These are phyloP conservation scores for Talinum fruticosum DNA, from an alignment of 148 eudicot species.

Conservation along the genomic window DNA sequence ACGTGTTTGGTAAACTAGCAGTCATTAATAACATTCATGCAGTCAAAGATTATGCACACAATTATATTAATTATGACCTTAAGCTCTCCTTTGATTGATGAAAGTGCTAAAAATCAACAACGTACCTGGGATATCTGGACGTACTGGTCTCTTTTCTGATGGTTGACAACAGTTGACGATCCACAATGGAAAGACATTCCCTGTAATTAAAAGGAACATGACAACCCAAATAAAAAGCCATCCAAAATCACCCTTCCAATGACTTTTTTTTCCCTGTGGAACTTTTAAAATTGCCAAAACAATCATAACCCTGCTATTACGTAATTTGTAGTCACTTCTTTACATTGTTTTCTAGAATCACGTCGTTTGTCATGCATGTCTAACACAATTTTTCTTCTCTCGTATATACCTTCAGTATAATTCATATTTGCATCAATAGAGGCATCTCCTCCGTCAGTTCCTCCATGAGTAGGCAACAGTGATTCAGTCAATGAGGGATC, in stretches of 20 bases:
- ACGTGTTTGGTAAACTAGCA: too few species aligned
- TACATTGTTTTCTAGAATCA: background rate
- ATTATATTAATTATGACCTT: background rate
- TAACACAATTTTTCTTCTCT: background rate
- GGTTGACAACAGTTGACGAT: slow-evolving; percentile 33
- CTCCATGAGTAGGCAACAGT: slow-evolving; percentile 16
- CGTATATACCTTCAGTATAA: slow-evolving; percentile 32
- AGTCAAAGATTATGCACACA: background rate
- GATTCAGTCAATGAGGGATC: slow-evolving; percentile 11
- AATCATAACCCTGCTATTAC: background rate
- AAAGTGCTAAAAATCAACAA: background rate
- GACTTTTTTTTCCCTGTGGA: background rate
- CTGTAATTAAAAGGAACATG: slow-evolving; percentile 15
- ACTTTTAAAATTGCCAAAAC: background rate
- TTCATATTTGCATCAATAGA: background rate
- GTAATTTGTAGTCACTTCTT: background rate
- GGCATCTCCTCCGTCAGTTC: background rate
- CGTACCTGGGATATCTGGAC: slow-evolving; percentile 19
- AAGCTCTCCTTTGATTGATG: background rate
- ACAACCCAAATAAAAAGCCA: background rate
- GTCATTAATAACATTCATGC: background rate
- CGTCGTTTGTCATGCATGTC: too few species aligned
- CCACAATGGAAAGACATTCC: slow-evolving; percentile 29
- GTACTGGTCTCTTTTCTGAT: slow-evolving; percentile 9
- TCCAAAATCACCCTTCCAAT: background rate